Percentiles rank a stretch among this genome's conserved stretches.
phyloP scores from a whole-genome alignment of 2,329 filamentous ascomycete species.

The Colletotrichum sp. region DNA sequence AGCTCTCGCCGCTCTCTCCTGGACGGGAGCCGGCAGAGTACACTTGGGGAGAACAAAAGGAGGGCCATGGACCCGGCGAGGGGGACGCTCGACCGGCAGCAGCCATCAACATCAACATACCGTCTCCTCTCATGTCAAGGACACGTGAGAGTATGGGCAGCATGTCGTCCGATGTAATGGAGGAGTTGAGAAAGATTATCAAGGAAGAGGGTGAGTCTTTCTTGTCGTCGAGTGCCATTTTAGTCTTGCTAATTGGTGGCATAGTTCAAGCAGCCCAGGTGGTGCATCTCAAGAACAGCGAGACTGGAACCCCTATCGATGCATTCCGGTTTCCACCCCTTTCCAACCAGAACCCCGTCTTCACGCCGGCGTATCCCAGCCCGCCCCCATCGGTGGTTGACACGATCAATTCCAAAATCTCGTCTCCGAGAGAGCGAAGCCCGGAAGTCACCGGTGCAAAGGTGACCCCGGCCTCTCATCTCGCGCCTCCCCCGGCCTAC shows the following conservation, averaged over 20 bases:
- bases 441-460: background rate
- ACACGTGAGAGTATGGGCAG: conserved; percentile 6
- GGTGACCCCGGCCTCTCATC: background rate
- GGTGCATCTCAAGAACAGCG: conserved; percentile 1
- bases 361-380: background rate
- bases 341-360: background rate
- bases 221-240: background rate
- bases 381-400: background rate
- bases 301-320: background rate
- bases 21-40: background rate
- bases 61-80: background rate
- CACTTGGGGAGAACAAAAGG: conserved; percentile 4
- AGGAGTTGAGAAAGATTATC: conserved; percentile 26
- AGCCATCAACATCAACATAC: background rate
- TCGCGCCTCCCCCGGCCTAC: background rate
- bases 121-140: background rate
- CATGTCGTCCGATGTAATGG: conserved; percentile 21
- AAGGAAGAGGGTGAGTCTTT: conserved; percentile 21
- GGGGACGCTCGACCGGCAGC: background rate
- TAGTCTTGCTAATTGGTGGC: background rate
- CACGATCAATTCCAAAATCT: background rate
- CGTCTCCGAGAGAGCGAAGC: background rate
- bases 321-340: background rate
- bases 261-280: conserved; percentile 9
- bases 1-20: background rate